Evolutionary conservation across 164 flowering plant genomes (phyloP).

Genomic region (Liquidambar formosana): DNA sequence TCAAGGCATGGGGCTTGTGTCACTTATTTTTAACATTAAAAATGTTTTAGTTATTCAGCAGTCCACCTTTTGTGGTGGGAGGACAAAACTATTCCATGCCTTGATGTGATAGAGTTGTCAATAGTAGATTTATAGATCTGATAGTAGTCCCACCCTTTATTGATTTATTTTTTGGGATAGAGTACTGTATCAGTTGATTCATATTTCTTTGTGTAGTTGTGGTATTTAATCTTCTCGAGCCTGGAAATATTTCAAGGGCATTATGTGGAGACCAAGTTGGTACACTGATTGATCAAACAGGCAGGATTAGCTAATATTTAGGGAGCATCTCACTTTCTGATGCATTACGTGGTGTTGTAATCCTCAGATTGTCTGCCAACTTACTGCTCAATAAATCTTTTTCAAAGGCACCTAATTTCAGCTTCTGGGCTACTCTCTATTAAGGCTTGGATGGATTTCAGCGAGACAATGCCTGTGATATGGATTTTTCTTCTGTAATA

Average conservation of each 20-base stretch:
- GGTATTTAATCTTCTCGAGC: constrained; percentile 77
- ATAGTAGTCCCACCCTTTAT: neutral
- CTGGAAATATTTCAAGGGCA: constrained; percentile 92
- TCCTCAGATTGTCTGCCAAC: neutral
- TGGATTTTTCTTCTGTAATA: neutral
- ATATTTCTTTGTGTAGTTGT: constrained; percentile 52
- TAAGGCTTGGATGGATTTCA: neutral
- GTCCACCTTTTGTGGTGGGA: neutral
- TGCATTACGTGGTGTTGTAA: neutral
- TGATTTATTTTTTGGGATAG: neutral
- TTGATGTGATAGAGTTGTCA: neutral
- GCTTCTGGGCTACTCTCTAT: neutral
- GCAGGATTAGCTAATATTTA: constrained; percentile 45
- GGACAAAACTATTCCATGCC: neutral
- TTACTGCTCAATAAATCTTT: neutral
- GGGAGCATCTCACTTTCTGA: neutral
- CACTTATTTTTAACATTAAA: too few species aligned
- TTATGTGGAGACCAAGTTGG: constrained; percentile 92
- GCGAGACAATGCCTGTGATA: neutral
- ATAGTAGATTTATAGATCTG: neutral
- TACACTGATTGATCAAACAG: constrained; percentile 74
- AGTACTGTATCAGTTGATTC: neutral
- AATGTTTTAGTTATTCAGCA: neutral
- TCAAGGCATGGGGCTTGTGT: neutral
- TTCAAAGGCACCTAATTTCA: neutral